Evolutionary conservation across 176 grass and related monocot species (phyloP), one percentile per base, ranked within the genome.

Genomic region (Saccharum spontaneum): DNA sequence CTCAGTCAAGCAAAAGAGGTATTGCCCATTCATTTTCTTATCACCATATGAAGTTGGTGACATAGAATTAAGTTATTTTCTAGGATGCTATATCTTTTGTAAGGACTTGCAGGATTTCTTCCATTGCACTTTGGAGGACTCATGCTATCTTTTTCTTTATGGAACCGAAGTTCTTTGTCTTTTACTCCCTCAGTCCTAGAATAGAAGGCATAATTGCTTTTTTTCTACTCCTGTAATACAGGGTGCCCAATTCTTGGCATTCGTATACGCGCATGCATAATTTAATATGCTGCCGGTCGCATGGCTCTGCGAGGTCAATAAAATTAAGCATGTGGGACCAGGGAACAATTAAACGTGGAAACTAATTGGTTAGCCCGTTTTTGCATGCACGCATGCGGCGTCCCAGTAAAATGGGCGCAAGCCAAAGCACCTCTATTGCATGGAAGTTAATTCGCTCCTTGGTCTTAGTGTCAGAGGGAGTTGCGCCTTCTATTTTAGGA

Each of bases 1-100:
- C 79, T 78, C 84, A 76, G 49, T 95, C 43, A 95, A 91, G 71
- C 91, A 94, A 88, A 91, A 71, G 69, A 93, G 96, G 96, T 98
- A 92, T 81, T 28, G 20, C 78, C 64, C 38, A 50, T 63, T 20
- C 45, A 40, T 78, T 83, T 79, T 63, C 12, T 72, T 59, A 38
- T 81, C 37, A 69, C 36, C 12, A 60, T 72, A 84, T 66, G 12
- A 67, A 84, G 13, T 36, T 88, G 37, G 26, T 44, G 46, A 67
- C 10, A 52, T 38, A 30, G 10, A 83, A 50, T 79, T 11, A 80
- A 15, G 40, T 88, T 67, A 8, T 52, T 11, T 45, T 70, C 23
- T 59, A 72, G 52, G 48, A 71, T 84, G 82, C 43, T 88, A 24
- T 67, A 46, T 73, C 12, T 46, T 55, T 34, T 75, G 38, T 76